Base-by-base conservation (phyloP, 78 protist genomes). In the Polysphondylium violaceum region DNA sequence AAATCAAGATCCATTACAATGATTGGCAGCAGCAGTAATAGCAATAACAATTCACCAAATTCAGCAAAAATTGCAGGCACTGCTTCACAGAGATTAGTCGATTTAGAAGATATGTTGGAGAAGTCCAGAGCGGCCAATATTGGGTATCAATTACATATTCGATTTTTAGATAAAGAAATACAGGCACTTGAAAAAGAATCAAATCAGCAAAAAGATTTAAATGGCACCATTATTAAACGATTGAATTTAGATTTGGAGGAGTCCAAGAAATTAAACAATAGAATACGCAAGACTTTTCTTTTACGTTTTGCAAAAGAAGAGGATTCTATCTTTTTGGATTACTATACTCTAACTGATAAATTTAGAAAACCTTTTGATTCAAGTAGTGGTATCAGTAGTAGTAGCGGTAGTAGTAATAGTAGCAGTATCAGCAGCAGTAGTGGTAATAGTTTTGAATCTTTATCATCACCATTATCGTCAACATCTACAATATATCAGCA, bases 271-370 rank as follows among this genome's bases (percentile, higher is more conserved):
- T n/a, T 56, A 53, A 83, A 68, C 44, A 41, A 27, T 7, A 35
- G 79, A 41, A 83, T 83, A 7, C 51, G 76, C 59, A 83, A 83
- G 43, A 74, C 77, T 16, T 83, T 83, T 67, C 72, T 83, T 6
- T 47, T 35, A 29, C 51, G 91, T 69, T 83, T 83, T 71, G 43
- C 81, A 35, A 83, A 83, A 58, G 91, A 83, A 58, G 91, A 83
- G 1, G 91, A 83, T 33, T 36, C 58, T 5, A 58, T 83, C 43
- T 83, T 83, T 60, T 59, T 83, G 36, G 91, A 83, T 58, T 83
- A 83, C 36, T 83, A 58, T 41, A 68, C 79, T 9, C 0, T 83
- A 16, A 44, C 79, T 11, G 79, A 56, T 33, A 68, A 60, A 59
- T 59, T 59, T 47, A 47, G 8, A 47, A 47, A n/a, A n/a, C n/a